Evolutionary conservation across 2,329 filamentous ascomycete genomes (phyloP).

Genomic region (Colletotrichum graminicola): DNA sequence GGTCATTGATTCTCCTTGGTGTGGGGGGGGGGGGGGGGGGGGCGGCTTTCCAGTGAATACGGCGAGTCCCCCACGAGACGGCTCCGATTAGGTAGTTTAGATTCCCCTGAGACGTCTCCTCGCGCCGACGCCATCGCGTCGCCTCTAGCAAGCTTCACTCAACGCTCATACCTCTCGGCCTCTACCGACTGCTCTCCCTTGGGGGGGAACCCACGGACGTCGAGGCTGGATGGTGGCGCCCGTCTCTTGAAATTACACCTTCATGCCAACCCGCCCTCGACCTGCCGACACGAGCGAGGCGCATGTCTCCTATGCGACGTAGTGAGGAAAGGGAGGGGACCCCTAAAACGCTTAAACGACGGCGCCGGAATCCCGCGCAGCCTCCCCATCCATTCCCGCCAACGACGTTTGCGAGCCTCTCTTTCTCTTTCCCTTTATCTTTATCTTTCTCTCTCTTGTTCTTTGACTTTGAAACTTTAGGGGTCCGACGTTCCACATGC

Average conservation of each 20-base stretch:
- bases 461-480: background rate
- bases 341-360: constrained; percentile 2
- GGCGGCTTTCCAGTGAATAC: no score
- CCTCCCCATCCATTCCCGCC: background rate
- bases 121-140: background rate
- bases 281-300: background rate
- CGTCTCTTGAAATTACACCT: background rate
- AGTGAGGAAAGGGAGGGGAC: background rate
- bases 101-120: background rate
- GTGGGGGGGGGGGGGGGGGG: no score
- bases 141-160: background rate
- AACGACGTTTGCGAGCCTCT: background rate
- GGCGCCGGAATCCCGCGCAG: constrained; percentile 7
- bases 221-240: background rate
- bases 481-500: constrained; percentile 19
- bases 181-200: background rate
- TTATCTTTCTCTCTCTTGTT: background rate
- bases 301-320: constrained; percentile 13
- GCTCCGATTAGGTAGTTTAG: background rate
- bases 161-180: background rate
- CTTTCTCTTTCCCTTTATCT: background rate
- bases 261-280: background rate
- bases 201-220: background rate
- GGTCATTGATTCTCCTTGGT: background rate
- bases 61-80: background rate